phyloP scores from a whole-genome alignment of 805 yeast species.

The Danielia reshetovae region DNA sequence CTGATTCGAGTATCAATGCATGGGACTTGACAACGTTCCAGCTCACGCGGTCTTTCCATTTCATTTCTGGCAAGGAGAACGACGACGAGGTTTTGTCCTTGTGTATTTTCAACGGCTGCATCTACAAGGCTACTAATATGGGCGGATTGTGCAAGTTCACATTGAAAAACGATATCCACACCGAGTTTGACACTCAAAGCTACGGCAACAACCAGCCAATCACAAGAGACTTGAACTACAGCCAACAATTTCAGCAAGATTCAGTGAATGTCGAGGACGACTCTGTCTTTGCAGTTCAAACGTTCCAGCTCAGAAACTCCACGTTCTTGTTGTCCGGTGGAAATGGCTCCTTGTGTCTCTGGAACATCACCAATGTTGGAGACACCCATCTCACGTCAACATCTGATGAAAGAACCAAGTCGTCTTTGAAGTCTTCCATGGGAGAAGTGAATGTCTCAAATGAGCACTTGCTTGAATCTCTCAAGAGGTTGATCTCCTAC shows the following conservation, averaged over 20 bases:
- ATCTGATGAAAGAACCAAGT: neutral
- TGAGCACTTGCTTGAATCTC: conserved; percentile 60
- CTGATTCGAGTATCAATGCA: conserved; percentile 68
- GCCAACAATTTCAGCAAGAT: conserved; percentile 6
- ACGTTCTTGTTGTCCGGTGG: conserved; percentile 66
- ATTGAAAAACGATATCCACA: conserved; percentile 15
- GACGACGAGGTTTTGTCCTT: conserved; percentile 50
- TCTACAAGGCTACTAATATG: conserved; percentile 58
- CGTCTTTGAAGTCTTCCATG: conserved; percentile 1
- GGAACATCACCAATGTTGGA: conserved; percentile 49
- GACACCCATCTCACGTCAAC: conserved; percentile 5
- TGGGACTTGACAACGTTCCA: conserved; percentile 89
- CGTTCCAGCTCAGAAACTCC: conserved; percentile 35
- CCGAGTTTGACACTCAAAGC: too few species aligned
- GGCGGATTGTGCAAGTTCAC: conserved; percentile 36
- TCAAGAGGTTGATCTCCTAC: conserved; percentile 60
- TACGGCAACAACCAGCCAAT: conserved; percentile 1
- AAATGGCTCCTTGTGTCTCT: conserved; percentile 64
- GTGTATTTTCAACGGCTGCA: conserved; percentile 50
- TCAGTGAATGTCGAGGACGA: conserved; percentile 9
- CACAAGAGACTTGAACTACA: conserved; percentile 8
- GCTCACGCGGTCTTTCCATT: conserved; percentile 44
- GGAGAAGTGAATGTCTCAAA: conserved; percentile 32
- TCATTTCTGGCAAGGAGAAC: conserved; percentile 12
- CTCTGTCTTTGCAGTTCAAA: conserved; percentile 53